Base-by-base conservation (phyloP, 352 stramenopile genomes). In the Peronospora destructor region DNA sequence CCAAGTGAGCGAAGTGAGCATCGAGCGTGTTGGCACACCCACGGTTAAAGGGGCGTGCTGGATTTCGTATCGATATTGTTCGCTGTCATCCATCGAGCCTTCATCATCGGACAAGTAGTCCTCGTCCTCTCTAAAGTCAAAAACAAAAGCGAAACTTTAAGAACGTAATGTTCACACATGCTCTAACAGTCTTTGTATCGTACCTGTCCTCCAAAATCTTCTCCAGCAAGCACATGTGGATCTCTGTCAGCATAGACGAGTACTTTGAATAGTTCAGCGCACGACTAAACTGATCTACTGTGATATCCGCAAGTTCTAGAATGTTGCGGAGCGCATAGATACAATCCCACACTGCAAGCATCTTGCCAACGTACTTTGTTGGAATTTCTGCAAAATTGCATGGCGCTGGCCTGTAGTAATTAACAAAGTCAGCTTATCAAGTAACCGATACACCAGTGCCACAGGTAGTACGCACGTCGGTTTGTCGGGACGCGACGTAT, bases 101-200 rank as follows among this genome's bases (percentile, higher is more conserved):
- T 94, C 84, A 21, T 92, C 84, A 47, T 94, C 84, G 1, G 81
- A 91, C 30, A 88, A 59, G 49, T 91, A 89, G 42, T 91, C 77
- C n/a, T 92, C 84, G 41, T 89, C 81, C 46, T 92, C 82, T 29
- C 76, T 80, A 34, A 9, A 53, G 2, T 6, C 3, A 30, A 35
- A 17, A 28, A 36, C 34, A 28, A 36, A 3, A 33, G 28, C 28
- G 1, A 16, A 36, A 12, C 12, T 16, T 28, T 47, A 13, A 42
- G n/a, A 35, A 53, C 9, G 33, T 23, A 28, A 32, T 30, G 4
- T 33, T 25, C 16, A 26, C 21, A 44, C 0, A 17, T 19, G 48
- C 29, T n/a, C 17, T 9, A 26, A 37, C 6, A 16, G 12, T 1
- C 6, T 32, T 44, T 42, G 38, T 7, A 9, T 49, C 50, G 13